These are phyloP conservation scores for Xylogone sp. DNA, from an alignment of 2,329 filamentous ascomycete genomes.

Conservation along the genomic window DNA sequence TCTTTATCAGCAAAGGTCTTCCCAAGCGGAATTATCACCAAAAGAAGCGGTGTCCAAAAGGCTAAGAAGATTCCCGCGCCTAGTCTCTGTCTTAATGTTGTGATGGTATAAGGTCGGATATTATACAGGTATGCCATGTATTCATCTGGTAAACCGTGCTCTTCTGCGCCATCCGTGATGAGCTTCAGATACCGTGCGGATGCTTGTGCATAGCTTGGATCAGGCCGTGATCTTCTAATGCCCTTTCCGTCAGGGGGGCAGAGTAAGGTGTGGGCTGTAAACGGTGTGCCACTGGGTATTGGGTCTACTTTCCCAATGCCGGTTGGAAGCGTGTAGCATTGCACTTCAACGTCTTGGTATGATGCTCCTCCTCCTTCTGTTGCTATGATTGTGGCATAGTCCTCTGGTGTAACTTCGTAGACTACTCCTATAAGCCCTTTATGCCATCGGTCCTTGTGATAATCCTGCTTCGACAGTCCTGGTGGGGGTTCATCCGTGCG, in stretches of 20 bases:
- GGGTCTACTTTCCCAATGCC: constrained; percentile 57
- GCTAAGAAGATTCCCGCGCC: constrained; percentile 61
- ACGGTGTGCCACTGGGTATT: constrained; percentile 58
- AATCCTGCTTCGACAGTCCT: constrained; percentile 17
- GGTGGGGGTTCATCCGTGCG: constrained; percentile 32
- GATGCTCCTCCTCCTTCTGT: constrained; percentile 84
- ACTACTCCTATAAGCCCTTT: constrained; percentile 89
- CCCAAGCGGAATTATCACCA: constrained; percentile 47
- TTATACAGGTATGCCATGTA: constrained; percentile 71
- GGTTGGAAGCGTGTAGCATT: constrained; percentile 67
- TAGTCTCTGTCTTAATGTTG: constrained; percentile 60
- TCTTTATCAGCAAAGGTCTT: constrained; percentile 56
- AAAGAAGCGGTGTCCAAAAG: constrained; percentile 55
- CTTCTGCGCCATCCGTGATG: constrained; percentile 71
- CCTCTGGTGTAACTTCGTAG: constrained; percentile 82
- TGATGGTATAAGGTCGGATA: constrained; percentile 68
- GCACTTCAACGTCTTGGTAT: constrained; percentile 81
- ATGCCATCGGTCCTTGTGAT: constrained; percentile 62
- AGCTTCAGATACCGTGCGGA: constrained; percentile 81
- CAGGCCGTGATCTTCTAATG: constrained; percentile 46
- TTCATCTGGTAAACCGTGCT: constrained; percentile 74
- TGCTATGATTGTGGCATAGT: constrained; percentile 82
- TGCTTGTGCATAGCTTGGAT: constrained; percentile 73
- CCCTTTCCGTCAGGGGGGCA: constrained; percentile 43
- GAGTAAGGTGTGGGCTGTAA: constrained; percentile 83